phyloP scores from a whole-genome alignment of 2,329 filamentous ascomycete genomes.

The Colletotrichum musae region DNA sequence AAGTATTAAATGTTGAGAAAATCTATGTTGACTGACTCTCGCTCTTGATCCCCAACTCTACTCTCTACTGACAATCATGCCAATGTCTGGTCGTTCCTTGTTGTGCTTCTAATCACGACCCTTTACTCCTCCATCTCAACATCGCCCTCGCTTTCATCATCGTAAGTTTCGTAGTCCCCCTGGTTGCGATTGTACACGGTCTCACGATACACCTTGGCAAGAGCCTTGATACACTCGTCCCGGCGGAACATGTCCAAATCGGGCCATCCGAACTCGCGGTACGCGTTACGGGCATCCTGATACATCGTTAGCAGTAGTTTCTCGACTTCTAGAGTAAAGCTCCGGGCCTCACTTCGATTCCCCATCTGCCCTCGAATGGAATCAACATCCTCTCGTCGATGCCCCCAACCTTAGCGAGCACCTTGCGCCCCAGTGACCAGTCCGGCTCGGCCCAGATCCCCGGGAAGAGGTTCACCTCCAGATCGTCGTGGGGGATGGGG shows the following conservation, averaged over 20 bases:
- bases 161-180: not conserved
- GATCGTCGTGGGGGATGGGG: slow-evolving; percentile 15
- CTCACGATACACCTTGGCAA: not conserved
- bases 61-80: too few species aligned
- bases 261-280: slow-evolving; percentile 12
- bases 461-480: slow-evolving; percentile 5
- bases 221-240: slow-evolving; percentile 7
- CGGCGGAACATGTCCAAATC: slow-evolving; percentile 2
- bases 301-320: not conserved
- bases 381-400: slow-evolving; percentile 4
- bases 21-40: too few species aligned
- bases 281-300: slow-evolving; percentile 11
- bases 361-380: not conserved
- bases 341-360: slow-evolving; percentile 10
- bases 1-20: too few species aligned
- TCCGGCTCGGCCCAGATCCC: slow-evolving; percentile 23
- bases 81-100: too few species aligned
- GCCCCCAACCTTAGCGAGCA: not conserved
- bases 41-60: too few species aligned
- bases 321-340: not conserved
- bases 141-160: not conserved
- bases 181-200: not conserved
- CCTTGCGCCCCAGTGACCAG: slow-evolving; percentile 3
- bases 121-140: not conserved
- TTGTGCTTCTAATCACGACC: too few species aligned